Percentiles rank a stretch among this genome's conserved stretches.
Conservation (phyloP, 1,284 basidiomycete species). For the Trichosporon sp. region DNA sequence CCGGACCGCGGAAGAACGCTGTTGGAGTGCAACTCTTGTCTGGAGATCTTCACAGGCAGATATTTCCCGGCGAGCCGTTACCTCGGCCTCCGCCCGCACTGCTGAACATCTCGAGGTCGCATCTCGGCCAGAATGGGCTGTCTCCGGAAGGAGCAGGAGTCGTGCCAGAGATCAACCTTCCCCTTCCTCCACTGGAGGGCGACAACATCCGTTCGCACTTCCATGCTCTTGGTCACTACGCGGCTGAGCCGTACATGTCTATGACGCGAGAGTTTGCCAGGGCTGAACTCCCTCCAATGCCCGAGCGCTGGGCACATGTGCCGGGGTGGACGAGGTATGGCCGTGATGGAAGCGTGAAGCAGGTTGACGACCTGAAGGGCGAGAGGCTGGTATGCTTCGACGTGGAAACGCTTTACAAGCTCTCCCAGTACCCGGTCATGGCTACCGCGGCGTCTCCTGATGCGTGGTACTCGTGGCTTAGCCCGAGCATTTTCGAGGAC, state of each 20-base stretch:
- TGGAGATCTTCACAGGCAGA: conserved; percentile 72
- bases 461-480: conserved; percentile 96
- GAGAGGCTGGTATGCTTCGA: conserved; percentile 79
- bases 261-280: conserved; percentile 70
- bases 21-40: conserved; percentile 92
- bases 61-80: conserved; percentile 74
- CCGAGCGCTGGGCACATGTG: conserved; percentile 71
- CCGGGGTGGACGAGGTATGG: conserved; percentile 90
- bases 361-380: conserved; percentile 61
- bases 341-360: conserved; percentile 41
- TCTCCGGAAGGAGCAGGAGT: conserved; percentile 77
- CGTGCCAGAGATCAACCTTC: conserved; percentile 75
- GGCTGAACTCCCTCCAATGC: conserved; percentile 63
- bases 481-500: conserved; percentile 78
- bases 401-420: conserved; percentile 86
- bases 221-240: conserved; percentile 70
- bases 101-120: conserved; percentile 74
- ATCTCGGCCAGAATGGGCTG: conserved; percentile 77
- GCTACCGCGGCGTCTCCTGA: conserved; percentile 81
- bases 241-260: conserved; percentile 78
- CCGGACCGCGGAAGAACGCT: conserved; percentile 65
- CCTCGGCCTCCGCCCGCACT: conserved; percentile 66
- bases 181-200: conserved; percentile 82
- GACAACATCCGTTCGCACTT: conserved; percentile 86
- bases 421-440: conserved; percentile 82